Evolutionary conservation across 2,329 filamentous ascomycete genomes (phyloP).

Genomic region (Penicillium vulpinum): DNA sequence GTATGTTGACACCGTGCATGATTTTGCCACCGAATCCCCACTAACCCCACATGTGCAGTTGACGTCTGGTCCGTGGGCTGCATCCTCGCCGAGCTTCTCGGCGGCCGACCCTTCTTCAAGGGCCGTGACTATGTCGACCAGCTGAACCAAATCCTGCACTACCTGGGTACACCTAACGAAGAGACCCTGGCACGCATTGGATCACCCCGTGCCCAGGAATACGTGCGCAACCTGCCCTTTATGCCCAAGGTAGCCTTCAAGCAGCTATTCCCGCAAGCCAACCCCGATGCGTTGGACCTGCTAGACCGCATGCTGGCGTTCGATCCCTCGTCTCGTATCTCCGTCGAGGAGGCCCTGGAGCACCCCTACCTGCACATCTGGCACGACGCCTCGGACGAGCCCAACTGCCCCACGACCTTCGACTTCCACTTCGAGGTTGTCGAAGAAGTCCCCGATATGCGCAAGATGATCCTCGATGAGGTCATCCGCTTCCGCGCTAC

Average conservation of each 20-base stretch:
- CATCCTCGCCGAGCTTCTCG: constrained; percentile 92
- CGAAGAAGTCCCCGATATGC: constrained; percentile 92
- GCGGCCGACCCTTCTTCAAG: constrained; percentile 98
- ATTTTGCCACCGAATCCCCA: neutral
- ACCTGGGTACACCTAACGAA: constrained; percentile 93
- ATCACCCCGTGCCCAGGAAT: constrained; percentile 93
- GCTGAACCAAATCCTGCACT: constrained; percentile 98
- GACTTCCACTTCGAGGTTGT: constrained; percentile 99
- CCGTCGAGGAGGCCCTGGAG: constrained; percentile 91
- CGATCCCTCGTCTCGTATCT: constrained; percentile 89
- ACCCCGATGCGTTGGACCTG: constrained; percentile 91
- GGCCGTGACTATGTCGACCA: constrained; percentile 99
- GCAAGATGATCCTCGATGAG: constrained; percentile 95
- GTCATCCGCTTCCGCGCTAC: constrained; percentile 77
- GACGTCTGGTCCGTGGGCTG: constrained; percentile 99
- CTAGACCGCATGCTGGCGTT: constrained; percentile 97
- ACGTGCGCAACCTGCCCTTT: constrained; percentile 91
- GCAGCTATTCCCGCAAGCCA: constrained; percentile 86
- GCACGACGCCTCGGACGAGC: constrained; percentile 97
- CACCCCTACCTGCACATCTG: constrained; percentile 96
- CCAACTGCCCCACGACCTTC: constrained; percentile 87
- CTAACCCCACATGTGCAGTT: constrained; percentile 56
- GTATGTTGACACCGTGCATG: constrained; percentile 60
- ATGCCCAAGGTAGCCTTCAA: constrained; percentile 94
- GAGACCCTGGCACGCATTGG: constrained; percentile 92